phyloP scores from a whole-genome alignment of 139 green algal genomes.

The Chlamydomonas eustigma region DNA sequence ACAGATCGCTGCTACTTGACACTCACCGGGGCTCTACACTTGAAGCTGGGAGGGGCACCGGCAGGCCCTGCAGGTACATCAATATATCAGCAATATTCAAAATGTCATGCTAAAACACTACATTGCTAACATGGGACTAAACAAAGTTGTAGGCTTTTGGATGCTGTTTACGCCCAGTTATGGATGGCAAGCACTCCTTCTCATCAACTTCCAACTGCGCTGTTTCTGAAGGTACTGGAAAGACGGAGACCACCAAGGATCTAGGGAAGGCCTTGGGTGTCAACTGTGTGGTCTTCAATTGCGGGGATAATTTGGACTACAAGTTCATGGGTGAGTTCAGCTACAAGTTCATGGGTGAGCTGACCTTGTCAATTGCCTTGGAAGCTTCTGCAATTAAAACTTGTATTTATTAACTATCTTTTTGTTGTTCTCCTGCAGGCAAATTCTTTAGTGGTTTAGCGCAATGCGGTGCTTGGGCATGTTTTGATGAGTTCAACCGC shows the following conservation, averaged over 20 bases:
- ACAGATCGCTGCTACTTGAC: constrained; percentile 89
- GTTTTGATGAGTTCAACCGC: constrained; percentile 90
- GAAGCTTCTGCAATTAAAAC: neutral
- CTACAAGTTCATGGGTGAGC: neutral
- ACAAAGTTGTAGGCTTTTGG: too few relatives aligned
- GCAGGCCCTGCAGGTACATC: constrained; percentile 53
- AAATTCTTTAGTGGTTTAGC: constrained; percentile 85
- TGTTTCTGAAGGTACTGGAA: constrained; percentile 62
- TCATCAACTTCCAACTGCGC: too few relatives aligned
- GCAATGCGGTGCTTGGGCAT: constrained; percentile 81
- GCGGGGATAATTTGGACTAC: constrained; percentile 84
- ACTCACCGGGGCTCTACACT: constrained; percentile 76
- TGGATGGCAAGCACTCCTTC: too few relatives aligned
- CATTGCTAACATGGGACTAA: too few relatives aligned
- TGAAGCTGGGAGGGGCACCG: constrained; percentile 81
- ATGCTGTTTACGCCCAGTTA: too few relatives aligned
- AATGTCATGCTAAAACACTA: too few relatives aligned
- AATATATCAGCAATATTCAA: too few relatives aligned
- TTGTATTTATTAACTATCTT: constrained; percentile 36
- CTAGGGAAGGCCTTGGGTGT: constrained; percentile 80
- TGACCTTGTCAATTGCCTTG: constrained; percentile 5
- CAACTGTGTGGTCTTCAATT: constrained; percentile 92
- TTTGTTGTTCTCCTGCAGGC: constrained; percentile 50
- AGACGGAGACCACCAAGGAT: constrained; percentile 90
- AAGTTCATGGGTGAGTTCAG: constrained; percentile 55